Base-by-base conservation (phyloP, 2,329 filamentous ascomycete genomes). In the Raffaelea deltoideospora region DNA sequence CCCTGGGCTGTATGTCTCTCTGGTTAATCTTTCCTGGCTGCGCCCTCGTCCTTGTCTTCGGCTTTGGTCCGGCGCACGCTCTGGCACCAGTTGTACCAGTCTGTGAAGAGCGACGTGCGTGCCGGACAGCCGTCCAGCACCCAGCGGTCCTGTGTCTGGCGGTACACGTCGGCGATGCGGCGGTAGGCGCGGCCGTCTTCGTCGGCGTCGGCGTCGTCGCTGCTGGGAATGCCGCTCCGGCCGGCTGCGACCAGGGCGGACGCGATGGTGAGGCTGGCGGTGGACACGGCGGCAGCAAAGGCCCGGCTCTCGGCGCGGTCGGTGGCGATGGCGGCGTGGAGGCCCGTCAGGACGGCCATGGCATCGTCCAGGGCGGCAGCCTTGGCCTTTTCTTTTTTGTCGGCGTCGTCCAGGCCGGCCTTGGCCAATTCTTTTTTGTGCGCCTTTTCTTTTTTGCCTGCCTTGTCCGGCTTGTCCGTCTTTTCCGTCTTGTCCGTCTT, bases 251-350 rank as follows among this genome's bases (percentile, higher is more conserved):
- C 66, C 41, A 85, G 54, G 24, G 72, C 63, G 34, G 74, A 76
- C 5, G 70, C 75, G 3, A 85, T 57, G 33, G 83, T 66, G 35
- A 86, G 57, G 48, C 76, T 79, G 1, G 79, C 76, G 2, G 71
- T 75, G 47, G 84, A 92, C 41, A 79, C 84, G 0, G 81, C 77
- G 48, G 72, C 75, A 18, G 75, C 73, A 54, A 90, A 85, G 3
- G 76, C 65, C 43, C 81, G 79, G 34, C 38, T 45, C 40, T 45
- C 44, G 0, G 83, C 76, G 1, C 55, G 56, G 37, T 74, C 76
- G 47, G 69, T 63, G 33, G 65, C 63, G n/a, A n/a, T n/a, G 3
- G 76, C 76, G 53, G 83, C 77, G 48, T 94, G 86, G 11, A 94
- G 67, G 24, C 67, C 62, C 40, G 62, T 60, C 31, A 96, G 59